Conservation (phyloP, 345 rosid species). For the Aquilaria yunnanensis region DNA sequence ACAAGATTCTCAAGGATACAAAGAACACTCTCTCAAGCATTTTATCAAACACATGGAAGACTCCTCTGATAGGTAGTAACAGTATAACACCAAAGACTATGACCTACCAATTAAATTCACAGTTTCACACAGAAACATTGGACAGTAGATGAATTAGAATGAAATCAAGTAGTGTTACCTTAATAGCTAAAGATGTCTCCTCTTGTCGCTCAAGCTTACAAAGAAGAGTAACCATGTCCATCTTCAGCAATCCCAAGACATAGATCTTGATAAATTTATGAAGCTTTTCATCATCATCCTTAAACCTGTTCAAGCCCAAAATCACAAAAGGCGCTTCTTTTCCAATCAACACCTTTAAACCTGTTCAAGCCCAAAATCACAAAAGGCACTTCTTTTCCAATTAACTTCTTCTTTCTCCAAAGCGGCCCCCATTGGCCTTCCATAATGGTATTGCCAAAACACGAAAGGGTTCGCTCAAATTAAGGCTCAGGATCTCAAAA, state of each 20-base stretch:
- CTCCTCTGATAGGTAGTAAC: neutral
- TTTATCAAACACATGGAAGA: conserved; percentile 27
- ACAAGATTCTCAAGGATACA: too few species aligned
- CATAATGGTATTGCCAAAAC: conserved; percentile 61
- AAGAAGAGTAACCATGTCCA: conserved; percentile 75
- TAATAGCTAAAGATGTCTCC: conserved; percentile 60
- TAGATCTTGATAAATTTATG: conserved; percentile 55
- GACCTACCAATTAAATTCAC: conserved; percentile 1
- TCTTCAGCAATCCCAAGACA: conserved; percentile 70
- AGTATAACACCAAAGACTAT: neutral
- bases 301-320: too few species aligned
- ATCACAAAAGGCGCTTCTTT: too few species aligned
- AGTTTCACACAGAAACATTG: too few species aligned
- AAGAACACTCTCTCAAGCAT: conserved; percentile 21
- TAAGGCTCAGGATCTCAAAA: conserved; percentile 16
- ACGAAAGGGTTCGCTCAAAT: conserved; percentile 15
- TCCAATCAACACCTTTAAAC: too few species aligned
- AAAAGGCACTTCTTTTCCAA: conserved; percentile 33
- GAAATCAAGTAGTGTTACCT: conserved; percentile 30
- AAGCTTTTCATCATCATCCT: conserved; percentile 28
- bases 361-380: too few species aligned
- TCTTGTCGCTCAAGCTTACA: conserved; percentile 85
- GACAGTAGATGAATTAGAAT: neutral
- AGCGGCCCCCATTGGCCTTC: conserved; percentile 38
- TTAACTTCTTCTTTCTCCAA: conserved; percentile 89